phyloP scores from a whole-genome alignment of 2,329 filamentous ascomycete genomes.

The Sclerotinia nivalis region DNA sequence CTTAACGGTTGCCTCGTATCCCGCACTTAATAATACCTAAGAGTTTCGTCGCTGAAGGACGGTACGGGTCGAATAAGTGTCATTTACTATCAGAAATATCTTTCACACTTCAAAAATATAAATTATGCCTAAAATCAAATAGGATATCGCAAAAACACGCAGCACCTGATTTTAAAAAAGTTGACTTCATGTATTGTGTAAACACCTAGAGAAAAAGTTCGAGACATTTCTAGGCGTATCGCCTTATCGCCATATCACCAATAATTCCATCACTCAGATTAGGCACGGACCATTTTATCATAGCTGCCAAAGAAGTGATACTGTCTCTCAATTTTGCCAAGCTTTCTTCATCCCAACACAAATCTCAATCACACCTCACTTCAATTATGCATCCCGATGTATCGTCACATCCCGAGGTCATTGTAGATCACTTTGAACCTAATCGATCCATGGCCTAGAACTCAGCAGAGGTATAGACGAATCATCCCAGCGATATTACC shows the following conservation, averaged over 20 bases:
- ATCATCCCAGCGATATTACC: neutral
- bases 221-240: constrained; percentile 7
- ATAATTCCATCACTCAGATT: neutral
- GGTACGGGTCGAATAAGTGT: neutral
- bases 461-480: neutral
- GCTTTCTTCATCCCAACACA: neutral
- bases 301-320: constrained; percentile 1
- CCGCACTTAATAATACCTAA: neutral
- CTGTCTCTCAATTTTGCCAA: neutral
- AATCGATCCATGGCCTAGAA: neutral
- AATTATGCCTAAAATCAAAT: neutral
- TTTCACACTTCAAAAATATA: neutral
- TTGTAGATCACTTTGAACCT: neutral
- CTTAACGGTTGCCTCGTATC: neutral
- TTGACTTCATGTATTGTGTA: neutral
- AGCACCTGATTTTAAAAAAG: neutral
- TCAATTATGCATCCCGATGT: neutral
- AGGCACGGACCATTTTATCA: constrained; percentile 13
- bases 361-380: constrained; percentile 11
- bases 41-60: neutral
- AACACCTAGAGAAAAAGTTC: neutral
- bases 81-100: neutral
- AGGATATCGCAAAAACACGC: neutral
- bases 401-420: constrained; percentile 16
- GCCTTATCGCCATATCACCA: constrained; percentile 7